Base-by-base conservation (phyloP, 352 stramenopile species). In the Phytophthora fragariaefolia region DNA sequence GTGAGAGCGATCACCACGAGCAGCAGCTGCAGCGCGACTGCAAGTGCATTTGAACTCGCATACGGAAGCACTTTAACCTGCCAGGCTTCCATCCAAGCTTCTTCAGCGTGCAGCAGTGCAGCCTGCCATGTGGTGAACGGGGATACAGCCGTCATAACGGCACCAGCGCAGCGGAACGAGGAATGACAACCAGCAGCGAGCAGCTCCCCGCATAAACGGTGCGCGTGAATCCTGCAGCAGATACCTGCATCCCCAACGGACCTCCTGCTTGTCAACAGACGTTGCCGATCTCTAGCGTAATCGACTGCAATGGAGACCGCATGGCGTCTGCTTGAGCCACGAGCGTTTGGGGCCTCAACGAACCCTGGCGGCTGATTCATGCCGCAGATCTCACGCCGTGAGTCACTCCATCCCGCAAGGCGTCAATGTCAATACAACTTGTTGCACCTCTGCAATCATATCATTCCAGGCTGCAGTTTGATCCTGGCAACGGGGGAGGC, bases 1-100 rank as follows among this genome's bases (percentile, higher is more conserved):
- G 75, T 87, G 58, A 77, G 23, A 20, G 81, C 72, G 50, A 83
- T 68, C 18, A 84, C 38, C 34, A 63, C 64, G 10, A 85, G 46
- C 47, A 89, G 47, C 24, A 86, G 43, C 54, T 90, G 83, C 24
- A 91, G 55, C 20, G 65, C 62, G 46, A 85, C 60, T 10, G 66
- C 79, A 12, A 91, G 53, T 18, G 79, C 77, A 28, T 61, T 69
- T 2, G 74, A 77, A 6, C 47, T 50, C 18, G 69, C 58, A 27
- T 88, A 88, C 8, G 73, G 72, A 13, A 90, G 69, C 24, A 80
- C 58, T 10, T 75, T 67, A 0, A 40, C 59, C 54, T 70, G 56
- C 50, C 74, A 60, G 10, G 79, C 75, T 40, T 89, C 79, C 0
- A 30, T 43, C 18, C 45, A 61, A 38, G 77, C 82, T 4, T 58